These are phyloP conservation scores for Strobilomyces confusus DNA, from an alignment of 768 basidiomycete genomes.

Conservation along the genomic window DNA sequence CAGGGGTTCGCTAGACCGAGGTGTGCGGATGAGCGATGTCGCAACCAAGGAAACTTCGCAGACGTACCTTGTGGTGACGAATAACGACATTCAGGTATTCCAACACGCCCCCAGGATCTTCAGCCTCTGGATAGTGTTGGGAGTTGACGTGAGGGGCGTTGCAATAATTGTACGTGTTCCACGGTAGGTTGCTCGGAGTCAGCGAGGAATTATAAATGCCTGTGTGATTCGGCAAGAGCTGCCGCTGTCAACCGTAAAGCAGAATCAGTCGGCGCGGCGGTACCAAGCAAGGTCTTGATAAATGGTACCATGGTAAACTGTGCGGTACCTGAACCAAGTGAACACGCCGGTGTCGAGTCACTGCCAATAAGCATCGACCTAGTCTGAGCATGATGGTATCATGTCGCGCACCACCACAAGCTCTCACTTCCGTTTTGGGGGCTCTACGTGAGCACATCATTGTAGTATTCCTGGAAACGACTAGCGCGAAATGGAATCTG, in stretches of 20 bases:
- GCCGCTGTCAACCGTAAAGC: slow-evolving; percentile 4
- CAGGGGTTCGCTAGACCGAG: slow-evolving; percentile 40
- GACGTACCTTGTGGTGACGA: slow-evolving; percentile 45
- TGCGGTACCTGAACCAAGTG: background rate
- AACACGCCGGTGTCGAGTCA: no score
- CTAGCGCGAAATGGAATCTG: background rate
- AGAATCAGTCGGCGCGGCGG: background rate
- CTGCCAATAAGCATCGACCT: no score
- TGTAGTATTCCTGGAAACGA: background rate
- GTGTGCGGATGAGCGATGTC: background rate
- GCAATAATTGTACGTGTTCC: slow-evolving; percentile 54
- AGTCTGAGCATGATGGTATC: no score
- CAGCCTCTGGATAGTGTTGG: slow-evolving; percentile 34
- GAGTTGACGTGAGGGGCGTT: slow-evolving; percentile 46
- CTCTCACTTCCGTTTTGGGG: no score
- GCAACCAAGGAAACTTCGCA: background rate
- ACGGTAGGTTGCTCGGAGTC: slow-evolving; percentile 38
- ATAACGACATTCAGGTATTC: slow-evolving; percentile 42
- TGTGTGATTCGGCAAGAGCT: slow-evolving; percentile 4
- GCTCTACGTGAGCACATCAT: background rate
- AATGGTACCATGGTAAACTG: slow-evolving; percentile 9
- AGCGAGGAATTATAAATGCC: slow-evolving; percentile 44
- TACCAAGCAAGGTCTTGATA: background rate
- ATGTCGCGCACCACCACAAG: no score
- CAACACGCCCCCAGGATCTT: slow-evolving; percentile 28